phyloP scores from a whole-genome alignment of 1,284 basidiomycete species.

The Ceratobasidium sp. region DNA sequence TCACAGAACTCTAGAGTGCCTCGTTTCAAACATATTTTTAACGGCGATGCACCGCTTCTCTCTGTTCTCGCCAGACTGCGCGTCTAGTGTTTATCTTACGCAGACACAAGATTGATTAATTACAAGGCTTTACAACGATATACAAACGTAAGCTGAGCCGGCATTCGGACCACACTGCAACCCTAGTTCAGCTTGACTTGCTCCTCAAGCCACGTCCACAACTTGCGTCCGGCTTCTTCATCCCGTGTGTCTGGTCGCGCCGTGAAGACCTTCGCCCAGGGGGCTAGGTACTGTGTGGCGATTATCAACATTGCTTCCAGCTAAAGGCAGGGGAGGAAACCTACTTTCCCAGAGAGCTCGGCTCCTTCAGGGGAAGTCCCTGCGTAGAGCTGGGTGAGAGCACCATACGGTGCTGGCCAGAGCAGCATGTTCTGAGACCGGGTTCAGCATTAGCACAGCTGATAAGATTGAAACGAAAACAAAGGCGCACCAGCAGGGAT shows the following conservation, averaged over 20 bases:
- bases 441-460: neutral
- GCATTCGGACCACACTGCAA: neutral
- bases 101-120: no score
- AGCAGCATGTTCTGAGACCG: constrained; percentile 23
- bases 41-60: no score
- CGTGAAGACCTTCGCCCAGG: constrained; percentile 15
- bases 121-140: neutral
- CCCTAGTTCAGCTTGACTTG: constrained; percentile 28
- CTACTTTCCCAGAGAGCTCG: constrained; percentile 40
- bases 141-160: neutral
- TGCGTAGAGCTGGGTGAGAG: constrained; percentile 45
- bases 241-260: constrained; percentile 48
- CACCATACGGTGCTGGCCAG: constrained; percentile 30
- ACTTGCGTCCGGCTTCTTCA: neutral
- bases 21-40: no score
- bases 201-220: constrained; percentile 43
- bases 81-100: no score
- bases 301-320: neutral
- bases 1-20: no score
- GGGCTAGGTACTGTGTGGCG: constrained; percentile 27
- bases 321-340: neutral
- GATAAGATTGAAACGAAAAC: neutral
- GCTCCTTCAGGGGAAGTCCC: constrained; percentile 42
- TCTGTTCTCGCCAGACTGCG: no score
- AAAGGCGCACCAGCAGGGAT: neutral